These are phyloP conservation scores for Mycena vitilis DNA, from an alignment of 768 basidiomycete species.

Conservation along the genomic window DNA sequence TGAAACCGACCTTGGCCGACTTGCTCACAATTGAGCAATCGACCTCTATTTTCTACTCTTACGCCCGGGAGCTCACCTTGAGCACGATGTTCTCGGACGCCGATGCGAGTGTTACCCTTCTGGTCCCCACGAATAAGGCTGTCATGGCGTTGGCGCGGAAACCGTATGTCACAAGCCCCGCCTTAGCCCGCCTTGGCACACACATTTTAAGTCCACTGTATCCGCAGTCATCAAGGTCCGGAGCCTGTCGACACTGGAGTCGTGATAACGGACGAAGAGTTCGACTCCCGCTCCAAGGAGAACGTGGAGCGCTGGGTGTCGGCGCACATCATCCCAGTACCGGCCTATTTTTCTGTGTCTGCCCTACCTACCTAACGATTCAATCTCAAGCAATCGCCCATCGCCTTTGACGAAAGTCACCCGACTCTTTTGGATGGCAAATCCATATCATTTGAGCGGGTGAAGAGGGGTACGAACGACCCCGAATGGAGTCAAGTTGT, in stretches of 20 bases:
- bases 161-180: slow-evolving; percentile 67
- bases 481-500: slow-evolving; percentile 71
- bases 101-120: slow-evolving; percentile 61
- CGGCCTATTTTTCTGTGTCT: slow-evolving; percentile 33
- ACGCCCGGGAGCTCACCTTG: slow-evolving; percentile 78
- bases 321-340: slow-evolving; percentile 86
- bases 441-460: slow-evolving; percentile 64
- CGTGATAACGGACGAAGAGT: slow-evolving; percentile 74
- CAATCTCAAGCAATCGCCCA: slow-evolving; percentile 55
- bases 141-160: slow-evolving; percentile 84
- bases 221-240: slow-evolving; percentile 70
- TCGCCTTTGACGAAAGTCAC: slow-evolving; percentile 60
- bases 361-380: background rate
- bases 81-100: slow-evolving; percentile 61
- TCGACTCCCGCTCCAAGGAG: slow-evolving; percentile 65
- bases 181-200: background rate
- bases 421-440: slow-evolving; percentile 70
- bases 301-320: slow-evolving; percentile 87
- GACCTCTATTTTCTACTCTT: slow-evolving; percentile 86
- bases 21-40: slow-evolving; percentile 81
- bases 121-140: slow-evolving; percentile 90
- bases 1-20: slow-evolving; percentile 74
- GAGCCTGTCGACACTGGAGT: slow-evolving; percentile 53
- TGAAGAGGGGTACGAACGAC: slow-evolving; percentile 46
- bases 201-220: slow-evolving; percentile 11